phyloP scores from a whole-genome alignment of 352 stramenopile genomes.

The Phytopythium cucurbitacearum region DNA sequence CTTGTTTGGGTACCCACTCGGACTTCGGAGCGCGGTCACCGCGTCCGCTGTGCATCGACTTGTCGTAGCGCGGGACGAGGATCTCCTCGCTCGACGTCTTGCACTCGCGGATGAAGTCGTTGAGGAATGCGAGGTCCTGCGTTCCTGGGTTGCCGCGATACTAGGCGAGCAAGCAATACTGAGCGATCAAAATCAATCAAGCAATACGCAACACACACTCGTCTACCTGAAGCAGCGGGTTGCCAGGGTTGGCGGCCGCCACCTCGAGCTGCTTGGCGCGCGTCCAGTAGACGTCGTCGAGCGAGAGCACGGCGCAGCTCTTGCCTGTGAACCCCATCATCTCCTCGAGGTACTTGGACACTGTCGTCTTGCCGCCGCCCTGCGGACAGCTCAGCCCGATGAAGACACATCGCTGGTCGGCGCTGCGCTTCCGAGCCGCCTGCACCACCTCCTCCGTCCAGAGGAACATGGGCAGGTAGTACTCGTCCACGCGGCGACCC shows the following conservation, averaged over 20 bases:
- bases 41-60: constrained; percentile 64
- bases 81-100: constrained; percentile 38
- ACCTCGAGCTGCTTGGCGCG: constrained; percentile 59
- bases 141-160: constrained; percentile 81
- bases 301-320: constrained; percentile 67
- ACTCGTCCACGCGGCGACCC: constrained; percentile 54
- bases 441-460: constrained; percentile 63
- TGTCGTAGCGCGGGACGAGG: constrained; percentile 74
- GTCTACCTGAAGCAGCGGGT: constrained; percentile 73
- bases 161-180: constrained; percentile 13
- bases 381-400: constrained; percentile 82
- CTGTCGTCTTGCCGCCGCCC: constrained; percentile 82
- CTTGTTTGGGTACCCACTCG: constrained; percentile 57
- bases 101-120: constrained; percentile 55
- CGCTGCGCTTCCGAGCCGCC: constrained; percentile 14
- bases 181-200: neutral
- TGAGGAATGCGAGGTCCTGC: constrained; percentile 68
- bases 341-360: constrained; percentile 65
- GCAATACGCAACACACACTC: neutral
- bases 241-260: constrained; percentile 47
- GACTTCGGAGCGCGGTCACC: constrained; percentile 58
- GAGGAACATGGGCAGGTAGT: constrained; percentile 74
- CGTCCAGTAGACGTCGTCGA: constrained; percentile 84
- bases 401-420: constrained; percentile 40
- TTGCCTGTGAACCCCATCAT: constrained; percentile 47